Conservation (phyloP, 345 rosid species). For the Linum tenue region DNA sequence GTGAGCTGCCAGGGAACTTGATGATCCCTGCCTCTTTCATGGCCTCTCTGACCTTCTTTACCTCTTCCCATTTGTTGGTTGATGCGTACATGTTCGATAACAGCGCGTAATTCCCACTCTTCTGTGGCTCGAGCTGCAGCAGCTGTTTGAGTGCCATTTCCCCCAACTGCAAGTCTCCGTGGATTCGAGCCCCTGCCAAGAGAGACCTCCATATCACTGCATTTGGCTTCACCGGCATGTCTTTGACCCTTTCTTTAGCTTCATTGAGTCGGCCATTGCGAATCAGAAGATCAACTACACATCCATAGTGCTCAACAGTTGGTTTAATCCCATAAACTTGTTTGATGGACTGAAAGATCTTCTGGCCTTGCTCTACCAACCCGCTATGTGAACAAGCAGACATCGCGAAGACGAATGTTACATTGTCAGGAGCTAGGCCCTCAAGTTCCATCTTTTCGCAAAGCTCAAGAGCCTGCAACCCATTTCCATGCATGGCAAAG, state of each 20-base stretch:
- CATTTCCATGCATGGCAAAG: slow-evolving; percentile 42
- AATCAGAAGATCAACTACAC: slow-evolving; percentile 54
- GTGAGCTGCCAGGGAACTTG: slow-evolving; percentile 52
- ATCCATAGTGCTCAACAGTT: slow-evolving; percentile 56
- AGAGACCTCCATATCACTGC: slow-evolving; percentile 60
- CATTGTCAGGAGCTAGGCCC: slow-evolving; percentile 41
- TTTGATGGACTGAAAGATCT: slow-evolving; percentile 42
- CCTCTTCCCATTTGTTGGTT: slow-evolving; percentile 46
- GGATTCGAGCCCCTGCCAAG: slow-evolving; percentile 50
- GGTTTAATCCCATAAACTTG: slow-evolving; percentile 35
- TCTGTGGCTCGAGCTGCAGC: slow-evolving; percentile 38
- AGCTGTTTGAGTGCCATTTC: slow-evolving; percentile 41
- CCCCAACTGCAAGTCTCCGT: slow-evolving; percentile 40
- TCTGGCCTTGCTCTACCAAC: slow-evolving; percentile 36
- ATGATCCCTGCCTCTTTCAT: slow-evolving; percentile 42
- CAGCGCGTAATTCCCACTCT: slow-evolving; percentile 53
- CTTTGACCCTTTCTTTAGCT: slow-evolving; percentile 36
- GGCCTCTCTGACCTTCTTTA: slow-evolving; percentile 41
- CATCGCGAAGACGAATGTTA: slow-evolving; percentile 43
- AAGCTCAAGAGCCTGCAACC: slow-evolving; percentile 33
- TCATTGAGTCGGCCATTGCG: slow-evolving; percentile 45
- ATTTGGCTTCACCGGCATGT: slow-evolving; percentile 59
- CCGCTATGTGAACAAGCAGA: slow-evolving; percentile 63
- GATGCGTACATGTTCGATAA: slow-evolving; percentile 60
- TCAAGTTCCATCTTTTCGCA: slow-evolving; percentile 27